Percentiles rank a stretch among this genome's conserved stretches.
phyloP scores from a whole-genome alignment of 805 yeast species.

The Candida gorgasii region DNA sequence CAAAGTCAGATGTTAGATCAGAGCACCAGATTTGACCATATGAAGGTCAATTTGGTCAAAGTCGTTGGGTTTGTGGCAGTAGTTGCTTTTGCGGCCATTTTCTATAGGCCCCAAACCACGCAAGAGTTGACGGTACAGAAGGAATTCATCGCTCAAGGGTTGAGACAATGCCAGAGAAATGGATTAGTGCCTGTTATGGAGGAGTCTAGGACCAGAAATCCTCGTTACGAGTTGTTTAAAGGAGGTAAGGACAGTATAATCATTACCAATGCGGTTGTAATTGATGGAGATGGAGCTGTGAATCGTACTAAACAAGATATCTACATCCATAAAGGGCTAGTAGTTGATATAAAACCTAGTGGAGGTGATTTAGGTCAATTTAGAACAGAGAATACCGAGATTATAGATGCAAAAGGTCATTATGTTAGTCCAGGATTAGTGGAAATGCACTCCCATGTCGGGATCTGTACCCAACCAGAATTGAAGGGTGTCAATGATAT shows the following conservation, averaged over 20 bases:
- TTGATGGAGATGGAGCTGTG: constrained; percentile 8
- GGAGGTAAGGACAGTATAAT: not conserved
- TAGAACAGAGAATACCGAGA: not conserved
- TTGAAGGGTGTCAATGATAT: constrained; percentile 11
- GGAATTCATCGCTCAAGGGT: not conserved
- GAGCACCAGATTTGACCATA: not conserved
- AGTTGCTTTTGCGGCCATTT: not conserved
- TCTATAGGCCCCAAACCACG: not conserved
- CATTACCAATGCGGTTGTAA: not conserved
- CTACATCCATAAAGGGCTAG: constrained; percentile 6
- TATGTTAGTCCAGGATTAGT: constrained; percentile 12
- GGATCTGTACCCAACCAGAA: constrained; percentile 11
- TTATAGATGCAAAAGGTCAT: constrained; percentile 7
- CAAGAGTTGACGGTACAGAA: not conserved
- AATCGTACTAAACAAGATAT: constrained; percentile 2
- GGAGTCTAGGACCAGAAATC: not conserved
- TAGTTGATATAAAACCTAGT: not conserved
- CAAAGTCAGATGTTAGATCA: not conserved
- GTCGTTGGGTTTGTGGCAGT: not conserved
- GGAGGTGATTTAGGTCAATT: not conserved
- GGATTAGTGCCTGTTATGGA: not conserved
- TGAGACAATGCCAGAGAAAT: not conserved
- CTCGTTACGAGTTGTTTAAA: not conserved
- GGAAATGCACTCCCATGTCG: constrained; percentile 12
- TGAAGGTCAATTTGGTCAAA: not conserved